Conservation (phyloP, 805 yeast genomes). For the Saccharomycopsis sp. region DNA sequence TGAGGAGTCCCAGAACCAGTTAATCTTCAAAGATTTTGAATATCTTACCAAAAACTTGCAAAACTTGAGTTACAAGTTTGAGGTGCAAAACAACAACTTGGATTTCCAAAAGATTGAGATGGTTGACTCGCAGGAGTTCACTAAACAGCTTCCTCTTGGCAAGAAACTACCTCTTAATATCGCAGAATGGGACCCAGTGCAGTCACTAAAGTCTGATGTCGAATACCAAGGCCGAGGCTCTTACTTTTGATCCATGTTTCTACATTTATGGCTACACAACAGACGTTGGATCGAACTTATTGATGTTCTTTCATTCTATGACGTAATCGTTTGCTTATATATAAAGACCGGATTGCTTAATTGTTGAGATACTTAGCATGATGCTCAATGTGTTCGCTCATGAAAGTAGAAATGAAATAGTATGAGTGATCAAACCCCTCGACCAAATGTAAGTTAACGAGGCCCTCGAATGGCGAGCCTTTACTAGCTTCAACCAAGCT, state of each 20-base stretch:
- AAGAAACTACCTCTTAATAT: constrained; percentile 15
- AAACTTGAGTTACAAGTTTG: constrained; percentile 15
- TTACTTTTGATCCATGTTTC: not conserved
- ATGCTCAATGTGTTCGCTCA: constrained; percentile 75
- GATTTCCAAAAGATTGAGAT: constrained; percentile 11
- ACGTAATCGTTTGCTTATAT: no score
- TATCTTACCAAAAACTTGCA: constrained; percentile 11
- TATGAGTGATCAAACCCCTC: constrained; percentile 91
- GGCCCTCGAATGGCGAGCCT: constrained; percentile 51
- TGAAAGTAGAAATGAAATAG: constrained; percentile 75
- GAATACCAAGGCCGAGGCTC: not conserved
- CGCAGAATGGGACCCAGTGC: constrained; percentile 11
- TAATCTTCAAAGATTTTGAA: constrained; percentile 15
- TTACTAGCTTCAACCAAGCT: constrained; percentile 52
- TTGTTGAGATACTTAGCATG: constrained; percentile 59
- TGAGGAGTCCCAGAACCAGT: not conserved
- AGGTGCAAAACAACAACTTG: constrained; percentile 18
- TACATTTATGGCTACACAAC: no score
- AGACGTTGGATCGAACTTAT: no score
- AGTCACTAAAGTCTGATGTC: not conserved
- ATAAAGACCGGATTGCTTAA: not conserved
- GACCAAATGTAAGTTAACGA: constrained; percentile 52
- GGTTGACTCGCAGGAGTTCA: constrained; percentile 4
- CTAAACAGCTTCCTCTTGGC: constrained; percentile 14
- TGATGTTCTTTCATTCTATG: no score